Evolutionary conservation across 768 basidiomycete species (phyloP).

Genomic region (Mycena latifolia): DNA sequence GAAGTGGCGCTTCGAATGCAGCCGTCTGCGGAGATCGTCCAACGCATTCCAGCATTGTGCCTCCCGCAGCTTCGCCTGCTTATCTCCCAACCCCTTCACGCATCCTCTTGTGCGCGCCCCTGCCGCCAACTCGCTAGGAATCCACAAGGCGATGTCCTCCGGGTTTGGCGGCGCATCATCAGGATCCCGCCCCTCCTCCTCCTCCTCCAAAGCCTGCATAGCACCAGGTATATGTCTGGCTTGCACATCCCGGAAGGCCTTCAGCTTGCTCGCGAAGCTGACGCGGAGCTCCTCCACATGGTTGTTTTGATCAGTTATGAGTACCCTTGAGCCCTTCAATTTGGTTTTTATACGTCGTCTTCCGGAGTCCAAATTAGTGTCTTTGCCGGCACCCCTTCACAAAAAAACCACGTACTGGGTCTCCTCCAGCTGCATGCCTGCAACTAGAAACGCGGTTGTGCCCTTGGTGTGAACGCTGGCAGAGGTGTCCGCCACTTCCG

Average conservation of each 20-base stretch:
- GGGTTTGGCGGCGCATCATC: neutral
- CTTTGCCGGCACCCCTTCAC: no score
- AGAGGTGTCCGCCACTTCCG: neutral
- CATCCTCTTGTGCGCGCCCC: neutral
- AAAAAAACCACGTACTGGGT: neutral
- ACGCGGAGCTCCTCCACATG: conserved; percentile 23
- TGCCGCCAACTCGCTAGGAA: conserved; percentile 22
- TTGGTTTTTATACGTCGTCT: conserved; percentile 16
- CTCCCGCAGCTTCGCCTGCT: conserved; percentile 16
- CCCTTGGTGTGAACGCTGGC: neutral
- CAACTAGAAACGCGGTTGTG: neutral
- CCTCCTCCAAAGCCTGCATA: neutral
- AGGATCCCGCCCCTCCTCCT: conserved; percentile 18
- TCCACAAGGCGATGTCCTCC: conserved; percentile 25
- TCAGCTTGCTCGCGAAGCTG: conserved; percentile 13
- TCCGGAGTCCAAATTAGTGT: neutral
- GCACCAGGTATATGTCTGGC: conserved; percentile 24
- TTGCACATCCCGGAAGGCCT: conserved; percentile 6
- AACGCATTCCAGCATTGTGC: conserved; percentile 21
- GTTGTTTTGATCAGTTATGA: conserved; percentile 3
- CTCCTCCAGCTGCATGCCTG: conserved; percentile 8
- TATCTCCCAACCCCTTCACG: neutral
- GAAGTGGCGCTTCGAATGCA: conserved; percentile 24
- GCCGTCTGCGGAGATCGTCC: neutral
- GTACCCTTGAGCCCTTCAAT: neutral